Evolutionary conservation across 805 yeast species (phyloP), one percentile per base, ranked within the genome.

Genomic region (Suhomyces pyralidae): DNA sequence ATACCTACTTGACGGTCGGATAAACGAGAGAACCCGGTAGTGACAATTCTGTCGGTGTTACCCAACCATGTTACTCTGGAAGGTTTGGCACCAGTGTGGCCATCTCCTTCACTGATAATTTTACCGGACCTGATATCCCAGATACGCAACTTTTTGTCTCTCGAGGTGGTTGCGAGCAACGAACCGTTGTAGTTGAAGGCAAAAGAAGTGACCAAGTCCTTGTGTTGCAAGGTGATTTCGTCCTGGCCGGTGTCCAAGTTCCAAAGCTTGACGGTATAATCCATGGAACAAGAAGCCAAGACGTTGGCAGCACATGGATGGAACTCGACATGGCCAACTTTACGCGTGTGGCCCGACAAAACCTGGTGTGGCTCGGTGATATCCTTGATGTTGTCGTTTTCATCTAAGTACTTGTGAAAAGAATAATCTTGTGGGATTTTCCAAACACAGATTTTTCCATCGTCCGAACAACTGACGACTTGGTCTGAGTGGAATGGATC

Each of bases 1-100:
- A 94, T 77, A 61, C 94, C 99, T 55, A 93, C 77, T 73, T 94
- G 98, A 67, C 99, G 90, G 66, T 94, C 98, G 45, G 96, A 88
- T 59, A 89, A 79, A 63, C 88, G 83, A 25, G 96, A 90, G 68
- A 94, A 94, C 1, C 99, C 99, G 7, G 99, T 92, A 40, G 99
- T 93, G 48, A 85, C 87, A 36, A 94, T 73, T 61, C 97, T 81
- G 64, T 92, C 87, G 45, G 86, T 74, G 62, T 89, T 83, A 34
- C 98, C 97, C 55, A 93, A 73, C 98, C 99, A 94, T 14, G 82
- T 83, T 40, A 90, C 87, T 68, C 98, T 83, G 20, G 92, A 81
- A 32, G 89, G 85, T 69, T 94, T 94, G 34, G 97, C 97, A 55
- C 98, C 98, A 2, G 87, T 74, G 66, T 94, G 99, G 15, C 96